A percentile compares a stretch with the other conserved stretches of the same genome.
phyloP scores from a whole-genome alignment of 2,329 filamentous ascomycete genomes.

The Berkeleyomyces rouxiae region DNA sequence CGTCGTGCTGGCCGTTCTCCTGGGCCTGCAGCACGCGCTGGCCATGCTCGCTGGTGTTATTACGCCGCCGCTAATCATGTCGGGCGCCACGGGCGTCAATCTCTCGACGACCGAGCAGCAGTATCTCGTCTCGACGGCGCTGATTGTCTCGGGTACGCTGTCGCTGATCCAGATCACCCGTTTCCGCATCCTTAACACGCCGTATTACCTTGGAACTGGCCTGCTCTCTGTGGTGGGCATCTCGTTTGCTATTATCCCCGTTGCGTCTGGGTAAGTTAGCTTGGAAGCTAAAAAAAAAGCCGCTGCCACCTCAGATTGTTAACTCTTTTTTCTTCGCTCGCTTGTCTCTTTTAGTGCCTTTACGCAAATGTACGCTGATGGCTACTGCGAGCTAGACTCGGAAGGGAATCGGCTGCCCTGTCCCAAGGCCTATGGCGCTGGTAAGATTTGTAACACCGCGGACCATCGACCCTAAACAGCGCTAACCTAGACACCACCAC shows the following conservation, averaged over 20 bases:
- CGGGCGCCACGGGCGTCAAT: conserved; percentile 44
- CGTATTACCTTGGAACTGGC: conserved; percentile 62
- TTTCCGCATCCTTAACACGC: conserved; percentile 53
- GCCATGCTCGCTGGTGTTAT: conserved; percentile 65
- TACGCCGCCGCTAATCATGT: conserved; percentile 59
- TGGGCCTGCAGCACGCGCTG: conserved; percentile 65
- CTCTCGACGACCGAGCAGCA: conserved; percentile 44
- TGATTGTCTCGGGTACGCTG: conserved; percentile 64
- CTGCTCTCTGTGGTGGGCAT: conserved; percentile 66
- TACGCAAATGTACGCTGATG: conserved; percentile 60
- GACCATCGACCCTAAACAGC: conserved; percentile 31
- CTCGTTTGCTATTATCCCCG: conserved; percentile 60
- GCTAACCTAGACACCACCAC: conserved; percentile 27
- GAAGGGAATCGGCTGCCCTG: conserved; percentile 55
- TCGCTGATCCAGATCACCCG: conserved; percentile 63
- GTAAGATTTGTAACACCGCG: conserved; percentile 2
- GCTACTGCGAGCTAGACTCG: conserved; percentile 42
- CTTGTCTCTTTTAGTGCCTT: conserved; percentile 30
- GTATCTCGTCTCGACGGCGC: conserved; percentile 62
- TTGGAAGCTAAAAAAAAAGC: background rate
- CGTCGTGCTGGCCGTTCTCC: conserved; percentile 52
- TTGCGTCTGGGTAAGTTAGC: conserved; percentile 38
- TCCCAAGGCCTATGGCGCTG: conserved; percentile 55
- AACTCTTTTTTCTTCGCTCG: background rate
- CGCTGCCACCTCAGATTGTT: background rate